Evolutionary conservation across 1,284 basidiomycete genomes (phyloP).

Genomic region (Ganoderma meredithae): DNA sequence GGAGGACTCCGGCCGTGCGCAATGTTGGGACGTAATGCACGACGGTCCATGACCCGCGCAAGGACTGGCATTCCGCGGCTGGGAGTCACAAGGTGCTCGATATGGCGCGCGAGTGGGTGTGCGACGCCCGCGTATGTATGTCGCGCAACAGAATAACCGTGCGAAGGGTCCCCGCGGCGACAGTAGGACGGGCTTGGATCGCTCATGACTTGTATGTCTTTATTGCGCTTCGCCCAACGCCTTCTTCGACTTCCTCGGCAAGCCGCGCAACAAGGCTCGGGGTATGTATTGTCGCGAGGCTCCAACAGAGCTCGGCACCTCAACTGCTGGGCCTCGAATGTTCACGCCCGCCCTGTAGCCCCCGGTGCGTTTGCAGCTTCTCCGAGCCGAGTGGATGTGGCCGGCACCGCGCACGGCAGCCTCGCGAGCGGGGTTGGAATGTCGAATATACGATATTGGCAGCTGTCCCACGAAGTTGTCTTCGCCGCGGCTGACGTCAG

Average conservation of each 20-base stretch:
- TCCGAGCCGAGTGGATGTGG: neutral
- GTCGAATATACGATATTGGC: neutral
- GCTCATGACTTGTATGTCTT: constrained; percentile 32
- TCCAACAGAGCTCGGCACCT: constrained; percentile 13
- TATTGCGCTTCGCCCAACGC: constrained; percentile 24
- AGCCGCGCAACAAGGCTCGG: constrained; percentile 24
- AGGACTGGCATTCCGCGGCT: constrained; percentile 17
- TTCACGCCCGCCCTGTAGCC: constrained; percentile 13
- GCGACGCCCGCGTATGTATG: constrained; percentile 19
- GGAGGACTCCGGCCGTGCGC: constrained; percentile 15
- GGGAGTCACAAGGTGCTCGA: constrained; percentile 16
- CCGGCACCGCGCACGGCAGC: constrained; percentile 3
- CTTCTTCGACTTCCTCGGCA: constrained; percentile 15
- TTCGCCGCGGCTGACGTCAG: constrained; percentile 5
- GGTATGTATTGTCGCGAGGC: constrained; percentile 25
- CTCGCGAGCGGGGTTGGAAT: neutral
- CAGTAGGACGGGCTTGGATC: constrained; percentile 18
- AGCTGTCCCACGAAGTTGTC: constrained; percentile 9
- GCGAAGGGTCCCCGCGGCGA: constrained; percentile 24
- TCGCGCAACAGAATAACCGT: constrained; percentile 22
- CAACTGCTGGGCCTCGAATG: constrained; percentile 9
- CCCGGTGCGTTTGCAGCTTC: constrained; percentile 3
- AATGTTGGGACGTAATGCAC: constrained; percentile 18
- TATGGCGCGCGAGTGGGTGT: constrained; percentile 14
- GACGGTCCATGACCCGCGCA: constrained; percentile 9